Conservation (phyloP, 75 land plant genomes). For the Azolla pinnata region DNA sequence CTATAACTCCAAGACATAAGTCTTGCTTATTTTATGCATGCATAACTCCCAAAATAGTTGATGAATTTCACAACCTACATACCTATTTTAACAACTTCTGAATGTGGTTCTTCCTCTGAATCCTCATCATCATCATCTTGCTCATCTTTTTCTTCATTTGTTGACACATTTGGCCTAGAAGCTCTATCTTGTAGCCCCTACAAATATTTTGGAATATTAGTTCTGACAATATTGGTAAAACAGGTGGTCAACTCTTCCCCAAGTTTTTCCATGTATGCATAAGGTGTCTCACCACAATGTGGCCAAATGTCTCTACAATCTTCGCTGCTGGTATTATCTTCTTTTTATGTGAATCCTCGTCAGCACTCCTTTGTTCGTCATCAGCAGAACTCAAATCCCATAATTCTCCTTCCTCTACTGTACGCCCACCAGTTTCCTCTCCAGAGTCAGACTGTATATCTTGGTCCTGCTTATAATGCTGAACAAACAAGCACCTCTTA, state of each 20-base stretch:
- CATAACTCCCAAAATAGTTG: no score
- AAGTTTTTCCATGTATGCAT: no score
- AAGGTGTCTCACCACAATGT: not conserved
- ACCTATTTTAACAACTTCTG: not conserved
- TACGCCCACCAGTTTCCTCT: not conserved
- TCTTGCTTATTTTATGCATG: no score
- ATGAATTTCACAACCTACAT: no score
- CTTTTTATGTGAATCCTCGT: not conserved
- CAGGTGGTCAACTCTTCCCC: no score
- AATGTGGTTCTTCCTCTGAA: not conserved
- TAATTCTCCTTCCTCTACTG: not conserved
- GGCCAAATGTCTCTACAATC: not conserved
- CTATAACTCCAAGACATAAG: no score
- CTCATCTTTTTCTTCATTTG: not conserved
- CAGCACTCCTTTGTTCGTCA: not conserved
- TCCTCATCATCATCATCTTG: conserved; percentile 3
- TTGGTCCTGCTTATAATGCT: not conserved
- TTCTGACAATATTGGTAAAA: no score
- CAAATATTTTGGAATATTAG: no score
- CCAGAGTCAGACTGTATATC: not conserved
- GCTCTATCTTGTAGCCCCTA: not conserved
- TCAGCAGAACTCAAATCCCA: not conserved
- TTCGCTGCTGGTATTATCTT: not conserved
- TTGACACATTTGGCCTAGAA: not conserved
- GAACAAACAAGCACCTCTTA: not conserved